phyloP scores from a whole-genome alignment of 1,284 basidiomycete species.

The Phellopilus nigrolimitatus region DNA sequence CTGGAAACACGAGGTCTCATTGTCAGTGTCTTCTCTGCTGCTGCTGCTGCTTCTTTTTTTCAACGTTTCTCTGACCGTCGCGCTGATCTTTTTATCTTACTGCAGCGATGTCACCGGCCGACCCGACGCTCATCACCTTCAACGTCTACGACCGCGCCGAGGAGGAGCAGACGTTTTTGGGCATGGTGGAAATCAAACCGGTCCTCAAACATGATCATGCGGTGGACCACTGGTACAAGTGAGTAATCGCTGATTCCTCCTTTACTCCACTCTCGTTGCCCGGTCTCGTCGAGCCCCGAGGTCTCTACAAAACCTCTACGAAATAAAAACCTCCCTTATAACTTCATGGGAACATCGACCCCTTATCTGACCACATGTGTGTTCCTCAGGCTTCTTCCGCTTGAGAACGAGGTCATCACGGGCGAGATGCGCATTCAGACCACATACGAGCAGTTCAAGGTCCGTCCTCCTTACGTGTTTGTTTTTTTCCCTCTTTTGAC shows the following conservation, averaged over 20 bases:
- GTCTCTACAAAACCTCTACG: constrained; percentile 1
- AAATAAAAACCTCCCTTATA: constrained; percentile 6
- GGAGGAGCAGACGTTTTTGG: constrained; percentile 84
- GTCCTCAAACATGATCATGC: constrained; percentile 86
- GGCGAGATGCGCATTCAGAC: constrained; percentile 96
- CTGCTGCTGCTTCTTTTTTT: constrained; percentile 5
- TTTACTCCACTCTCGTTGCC: constrained; percentile 1
- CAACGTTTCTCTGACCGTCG: neutral
- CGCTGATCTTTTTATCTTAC: constrained; percentile 22
- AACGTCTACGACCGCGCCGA: constrained; percentile 89
- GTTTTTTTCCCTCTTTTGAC: constrained; percentile 1
- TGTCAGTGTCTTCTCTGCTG: constrained; percentile 63
- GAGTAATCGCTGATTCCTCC: constrained; percentile 30
- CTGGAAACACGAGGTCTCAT: constrained; percentile 98
- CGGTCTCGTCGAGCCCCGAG: no score
- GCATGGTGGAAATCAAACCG: constrained; percentile 89
- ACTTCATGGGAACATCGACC: constrained; percentile 13
- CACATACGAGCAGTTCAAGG: constrained; percentile 88
- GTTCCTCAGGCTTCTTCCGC: constrained; percentile 60
- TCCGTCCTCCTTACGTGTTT: constrained; percentile 34
- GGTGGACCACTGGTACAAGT: constrained; percentile 98
- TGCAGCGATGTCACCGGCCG: constrained; percentile 91
- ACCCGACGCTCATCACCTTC: constrained; percentile 80
- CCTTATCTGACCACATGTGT: constrained; percentile 22
- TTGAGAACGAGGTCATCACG: constrained; percentile 77